Base-by-base conservation (phyloP, 176 grass and related monocot genomes). In the Chloris gayana region DNA sequence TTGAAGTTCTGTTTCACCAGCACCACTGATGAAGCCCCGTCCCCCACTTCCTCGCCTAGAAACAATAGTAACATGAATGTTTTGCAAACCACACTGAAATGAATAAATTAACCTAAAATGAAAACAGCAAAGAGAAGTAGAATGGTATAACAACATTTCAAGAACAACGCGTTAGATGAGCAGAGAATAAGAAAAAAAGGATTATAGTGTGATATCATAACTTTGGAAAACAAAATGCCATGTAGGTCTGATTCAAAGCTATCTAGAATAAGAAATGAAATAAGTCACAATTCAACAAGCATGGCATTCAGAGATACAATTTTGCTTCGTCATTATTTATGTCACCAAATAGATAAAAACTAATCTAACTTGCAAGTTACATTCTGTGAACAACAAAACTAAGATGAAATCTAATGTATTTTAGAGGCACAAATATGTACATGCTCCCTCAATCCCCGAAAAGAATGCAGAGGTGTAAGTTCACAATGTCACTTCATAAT, bases 1-100 rank as follows among this genome's bases (percentile, higher is more conserved):
- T 57, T 98, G 95, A 76, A 98, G 90, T 88, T 98, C 95, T 57
- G 92, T 95, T 91, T 98, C 95, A 87, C 95, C 95, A 78, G 92
- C 95, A 87, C 95, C 95, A 85, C 95, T 93, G 61, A 94, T 89
- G 68, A 80, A 98, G 49, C 92, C 95, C 80, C 67, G 88, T 12
- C 95, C 95, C 50, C 95, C 95, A 89, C 90, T 95, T 81, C 87
- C 92, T 89, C 90, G 94, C 95, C 95, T 98, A 67, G 66, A 79
- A 39, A 85, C 50, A 82, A 76, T 39, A 46, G 70, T 11, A 18
- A 81, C 11, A 77, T 71, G 32, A 84, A 51, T 39, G 31, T 61
- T 59, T 61, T 27, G 57, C 18, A 61, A 29, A 10, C 4, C n/a
- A 42, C 51, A 38, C 25, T 21, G 64, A 42, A 21, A 57, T 30